Base-by-base conservation (phyloP, 2,329 filamentous ascomycete genomes). In the Juglanconis sp. region DNA sequence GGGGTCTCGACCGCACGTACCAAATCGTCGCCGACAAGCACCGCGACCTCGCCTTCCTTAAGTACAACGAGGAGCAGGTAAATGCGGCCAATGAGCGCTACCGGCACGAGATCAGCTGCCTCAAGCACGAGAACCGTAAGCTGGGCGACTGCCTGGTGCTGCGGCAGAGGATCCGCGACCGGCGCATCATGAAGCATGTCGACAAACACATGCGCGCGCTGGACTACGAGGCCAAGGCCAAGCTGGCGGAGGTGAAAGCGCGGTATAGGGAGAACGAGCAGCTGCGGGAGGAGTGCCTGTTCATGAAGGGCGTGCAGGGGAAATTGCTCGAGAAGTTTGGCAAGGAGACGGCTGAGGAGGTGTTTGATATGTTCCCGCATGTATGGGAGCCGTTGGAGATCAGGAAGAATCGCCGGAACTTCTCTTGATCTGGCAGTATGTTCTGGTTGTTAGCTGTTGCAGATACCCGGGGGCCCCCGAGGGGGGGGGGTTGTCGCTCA, bases 91-190 rank as follows among this genome's bases (percentile, higher is more conserved):
- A 55, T 47, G 59, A 63, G 51, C 35, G 42, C 31, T 55, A 50
- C 31, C 59, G 59, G 15, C 52, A 56, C 56, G 36, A 56, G 51
- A 40, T 46, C 35, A 38, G 30, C 38, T 35, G 32, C 13, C 52
- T 63, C 40, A 59, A 56, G 46, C 59, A 61, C 32, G 62, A 63
- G 36, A 62, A 62, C 55, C 52, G 56, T 30, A 53, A 53, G 55
- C 52, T 63, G 35, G 42, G 31, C 40, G 62, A 62, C 52, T 63
- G 62, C 51, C n/a, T 59, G 38, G 52, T 8, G 31, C 44, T 49
- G 47, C 49, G 32, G 48, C 59, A 49, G 10, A 24, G 7, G 24
- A 8, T 13, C 7, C 62, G 62, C 48, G 56, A 59, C 32, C 55
- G 59, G 36, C 59, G 55, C 15, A 50, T 63, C 53, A 36, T 61